phyloP scores from a whole-genome alignment of 352 stramenopile species.

The Globisporangium camurandrum region DNA sequence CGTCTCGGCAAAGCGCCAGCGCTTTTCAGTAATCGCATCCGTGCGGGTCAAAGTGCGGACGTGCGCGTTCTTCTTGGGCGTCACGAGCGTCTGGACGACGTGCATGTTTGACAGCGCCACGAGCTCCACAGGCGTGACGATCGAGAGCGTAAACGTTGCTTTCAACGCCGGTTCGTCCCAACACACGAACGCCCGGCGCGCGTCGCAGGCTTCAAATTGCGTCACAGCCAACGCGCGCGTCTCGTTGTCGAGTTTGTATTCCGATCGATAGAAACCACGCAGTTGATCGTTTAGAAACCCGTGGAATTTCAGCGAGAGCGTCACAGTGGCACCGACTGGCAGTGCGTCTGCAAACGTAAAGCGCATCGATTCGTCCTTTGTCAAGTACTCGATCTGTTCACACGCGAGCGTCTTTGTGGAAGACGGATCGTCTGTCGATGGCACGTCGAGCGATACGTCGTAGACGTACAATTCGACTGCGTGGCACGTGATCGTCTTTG shows the following conservation, averaged over 20 bases:
- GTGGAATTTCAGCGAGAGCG: conserved; percentile 48
- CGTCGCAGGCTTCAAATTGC: conserved; percentile 80
- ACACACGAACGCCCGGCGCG: conserved; percentile 94
- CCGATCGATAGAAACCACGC: conserved; percentile 93
- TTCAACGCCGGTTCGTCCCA: conserved; percentile 97
- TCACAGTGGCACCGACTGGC: conserved; percentile 20
- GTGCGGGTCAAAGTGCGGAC: conserved; percentile 36
- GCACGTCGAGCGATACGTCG: conserved; percentile 50
- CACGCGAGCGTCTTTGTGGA: conserved; percentile 29
- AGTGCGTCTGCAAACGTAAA: conserved; percentile 51
- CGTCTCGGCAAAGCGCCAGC: conserved; percentile 88
- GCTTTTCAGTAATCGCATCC: conserved; percentile 41
- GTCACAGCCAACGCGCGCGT: conserved; percentile 91
- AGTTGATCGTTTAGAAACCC: conserved; percentile 89
- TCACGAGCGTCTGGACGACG: conserved; percentile 74
- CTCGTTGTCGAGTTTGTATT: conserved; percentile 89
- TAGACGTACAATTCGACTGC: conserved; percentile 91
- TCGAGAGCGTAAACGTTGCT: conserved; percentile 90
- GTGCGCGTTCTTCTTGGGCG: conserved; percentile 51
- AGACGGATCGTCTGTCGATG: background rate
- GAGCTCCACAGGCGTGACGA: conserved; percentile 87
- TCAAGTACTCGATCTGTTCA: conserved; percentile 38
- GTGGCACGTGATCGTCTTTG: conserved; percentile 87
- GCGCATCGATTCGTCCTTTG: conserved; percentile 46
- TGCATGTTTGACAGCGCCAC: conserved; percentile 96